Evolutionary conservation across 805 yeast species (phyloP), one percentile per base, ranked within the genome.

Genomic region (Limtongozyma cylindracea): DNA sequence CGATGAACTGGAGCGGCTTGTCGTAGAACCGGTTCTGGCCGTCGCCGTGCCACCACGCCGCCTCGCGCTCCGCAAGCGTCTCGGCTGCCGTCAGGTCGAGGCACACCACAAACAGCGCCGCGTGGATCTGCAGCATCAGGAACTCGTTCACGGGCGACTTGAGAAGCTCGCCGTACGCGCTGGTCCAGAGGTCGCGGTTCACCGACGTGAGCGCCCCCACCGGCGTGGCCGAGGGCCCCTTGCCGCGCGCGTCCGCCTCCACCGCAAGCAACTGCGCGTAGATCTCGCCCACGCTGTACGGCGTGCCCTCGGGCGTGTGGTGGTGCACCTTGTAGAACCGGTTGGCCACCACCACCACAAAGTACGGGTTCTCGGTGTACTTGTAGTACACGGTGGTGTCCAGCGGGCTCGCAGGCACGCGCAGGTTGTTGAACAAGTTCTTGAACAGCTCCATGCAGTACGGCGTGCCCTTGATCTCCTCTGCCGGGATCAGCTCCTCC

Each of bases 391-490:
- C 53, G 32, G 71, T 70, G 27, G 58, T 52, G 42, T 84, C 95
- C 25, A 56, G 42, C n/a, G 49, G 49, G 12, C 47, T 47, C 19
- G 49, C 53, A n/a, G 95, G 94, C 23, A 76, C 58, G 35, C 96
- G 61, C 25, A 74, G 61, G 39, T 71, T 76, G 53, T 80, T 77
- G 56, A 84, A 84, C 92, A 84, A 72, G 51, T 65, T 62, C 37
- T 62, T 63, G 60, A 77, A 82, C 16, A 91, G 69, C 43, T 77
- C 80, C 96, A 84, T 84, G 47, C 95, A 84, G 39, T 65, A 72
- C n/a, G 95, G 92, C 31, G 53, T 54, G 23, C 66, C 69, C 47
- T 64, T 73, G 33, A 60, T 49, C 39, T 77, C 50, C 45, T 84
- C 96, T 4, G 93, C 76, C 25, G 69, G 77, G 33, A 84, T 53